phyloP scores from a whole-genome alignment of 148 eudicot species.

The Beta vulgaris region DNA sequence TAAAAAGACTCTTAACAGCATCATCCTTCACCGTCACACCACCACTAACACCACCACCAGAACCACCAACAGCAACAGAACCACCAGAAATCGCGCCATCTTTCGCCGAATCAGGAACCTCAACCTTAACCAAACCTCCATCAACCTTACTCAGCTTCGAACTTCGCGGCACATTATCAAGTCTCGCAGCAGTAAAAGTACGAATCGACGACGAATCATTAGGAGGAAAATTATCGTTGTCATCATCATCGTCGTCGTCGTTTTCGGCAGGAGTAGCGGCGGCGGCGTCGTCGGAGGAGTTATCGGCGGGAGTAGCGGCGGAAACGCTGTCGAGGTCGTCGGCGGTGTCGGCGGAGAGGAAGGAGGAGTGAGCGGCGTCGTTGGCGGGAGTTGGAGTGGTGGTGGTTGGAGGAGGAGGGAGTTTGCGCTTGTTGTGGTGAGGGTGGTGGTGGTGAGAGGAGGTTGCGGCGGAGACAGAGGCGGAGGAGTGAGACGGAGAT shows the following conservation, averaged over 20 bases:
- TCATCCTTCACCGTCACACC: conserved; percentile 59
- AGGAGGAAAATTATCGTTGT: conserved; percentile 39
- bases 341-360: conserved; percentile 60
- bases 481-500: conserved; percentile 87
- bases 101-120: conserved; percentile 52
- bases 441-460: conserved; percentile 35
- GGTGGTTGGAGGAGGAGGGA: conserved; percentile 23
- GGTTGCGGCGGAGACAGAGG: conserved; percentile 81
- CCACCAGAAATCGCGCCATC: conserved; percentile 41
- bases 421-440: conserved; percentile 67
- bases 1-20: conserved; percentile 60
- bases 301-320: conserved; percentile 51
- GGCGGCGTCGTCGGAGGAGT: conserved; percentile 49
- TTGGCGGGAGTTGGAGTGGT: conserved; percentile 39
- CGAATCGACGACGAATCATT: conserved; percentile 65
- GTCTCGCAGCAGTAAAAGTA: conserved; percentile 67
- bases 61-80: conserved; percentile 24
- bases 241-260: conserved; percentile 53
- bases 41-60: conserved; percentile 16
- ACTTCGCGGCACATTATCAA: conserved; percentile 53
- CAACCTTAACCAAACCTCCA: conserved; percentile 49
- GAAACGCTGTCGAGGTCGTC: conserved; percentile 84
- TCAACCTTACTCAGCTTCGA: conserved; percentile 58
- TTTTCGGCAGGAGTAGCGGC: conserved; percentile 13
- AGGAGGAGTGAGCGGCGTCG: conserved; percentile 47